Conservation (phyloP, 768 basidiomycete genomes). For the Myochromella boudieri region DNA sequence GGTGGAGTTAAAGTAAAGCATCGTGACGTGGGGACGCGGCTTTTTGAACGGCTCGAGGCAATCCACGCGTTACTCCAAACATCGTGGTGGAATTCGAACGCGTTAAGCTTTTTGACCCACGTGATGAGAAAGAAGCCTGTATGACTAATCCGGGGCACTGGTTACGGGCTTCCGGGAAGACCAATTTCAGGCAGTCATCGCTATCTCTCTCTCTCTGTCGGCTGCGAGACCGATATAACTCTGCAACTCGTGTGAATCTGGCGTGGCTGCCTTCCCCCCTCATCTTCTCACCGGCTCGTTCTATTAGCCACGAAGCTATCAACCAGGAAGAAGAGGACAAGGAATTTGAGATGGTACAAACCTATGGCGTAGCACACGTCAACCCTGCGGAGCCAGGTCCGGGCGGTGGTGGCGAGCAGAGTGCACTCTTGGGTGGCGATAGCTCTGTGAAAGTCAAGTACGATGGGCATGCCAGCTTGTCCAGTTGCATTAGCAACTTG, state of each 20-base stretch:
- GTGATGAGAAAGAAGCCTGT: neutral
- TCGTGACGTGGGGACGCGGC: neutral
- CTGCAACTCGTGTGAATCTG: constrained; percentile 20
- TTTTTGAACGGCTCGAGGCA: neutral
- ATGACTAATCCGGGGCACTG: too few relatives aligned
- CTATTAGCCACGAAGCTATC: constrained; percentile 1
- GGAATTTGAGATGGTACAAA: constrained; percentile 63
- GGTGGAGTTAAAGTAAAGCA: neutral
- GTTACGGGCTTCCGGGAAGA: too few relatives aligned
- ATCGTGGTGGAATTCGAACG: neutral
- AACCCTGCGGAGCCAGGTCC: constrained; percentile 29
- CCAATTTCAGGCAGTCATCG: too few relatives aligned
- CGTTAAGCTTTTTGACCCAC: neutral
- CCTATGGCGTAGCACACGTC: constrained; percentile 59
- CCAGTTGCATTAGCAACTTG: constrained; percentile 76
- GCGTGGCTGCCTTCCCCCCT: constrained; percentile 16
- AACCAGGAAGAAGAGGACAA: constrained; percentile 25
- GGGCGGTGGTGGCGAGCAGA: constrained; percentile 43
- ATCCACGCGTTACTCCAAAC: neutral
- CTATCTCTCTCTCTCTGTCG: too few relatives aligned
- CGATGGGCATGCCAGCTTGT: constrained; percentile 70
- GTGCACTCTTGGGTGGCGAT: constrained; percentile 58
- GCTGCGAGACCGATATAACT: constrained; percentile 7
- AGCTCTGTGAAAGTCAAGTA: constrained; percentile 22
- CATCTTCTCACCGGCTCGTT: neutral